Evolutionary conservation across 2,329 filamentous ascomycete species (phyloP), one percentile per base, ranked within the genome.

Genomic region (Onygena corvina): DNA sequence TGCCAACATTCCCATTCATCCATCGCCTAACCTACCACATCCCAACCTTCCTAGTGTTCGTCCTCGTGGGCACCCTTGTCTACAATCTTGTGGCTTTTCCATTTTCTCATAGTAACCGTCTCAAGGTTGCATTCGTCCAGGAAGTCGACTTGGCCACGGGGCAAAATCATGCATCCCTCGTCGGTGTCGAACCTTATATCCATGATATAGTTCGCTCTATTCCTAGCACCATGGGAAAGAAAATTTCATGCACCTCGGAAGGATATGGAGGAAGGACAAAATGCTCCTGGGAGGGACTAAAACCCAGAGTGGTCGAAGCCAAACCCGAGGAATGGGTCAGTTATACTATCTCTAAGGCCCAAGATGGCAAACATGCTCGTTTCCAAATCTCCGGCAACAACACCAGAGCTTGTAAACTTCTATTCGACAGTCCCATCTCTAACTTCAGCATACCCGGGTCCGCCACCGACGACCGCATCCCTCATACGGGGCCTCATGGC

Each of bases 11-110:
- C 0, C 92, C 92, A 0, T 94, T 94, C 61, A 74, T 94, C 34
- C 89, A 96, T 63, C 83, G 90, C 36, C 79, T 92, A 54, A 86
- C 83, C 1, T 84, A 84, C 61, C 87, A 94, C 52, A 64, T 96
- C 3, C 89, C 92, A 0, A 69, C 83, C 0, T 81, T 94, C 58
- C 66, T 95, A 12, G 72, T 93, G 23, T 61, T 82, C 9, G 70
- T 94, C 6, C 86, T 88, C 53, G 60, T 79, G 20, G 85, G 75
- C 25, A 93, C 87, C 1, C 68, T 93, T 23, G 76, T 89, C 50
- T 96, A 94, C 71, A 94, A 93, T 61, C 76, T 95, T 3, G 68
- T 78, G 2, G 86, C 85, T 1, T 95, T 94, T 64, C 92, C 92
- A 0, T 96, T 96, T 67, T 92, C 86, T 0, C 69, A 77, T 18